Percentiles rank a stretch among this genome's conserved stretches.
phyloP scores from a whole-genome alignment of 768 basidiomycete genomes.

The Lepiota subincarnata region DNA sequence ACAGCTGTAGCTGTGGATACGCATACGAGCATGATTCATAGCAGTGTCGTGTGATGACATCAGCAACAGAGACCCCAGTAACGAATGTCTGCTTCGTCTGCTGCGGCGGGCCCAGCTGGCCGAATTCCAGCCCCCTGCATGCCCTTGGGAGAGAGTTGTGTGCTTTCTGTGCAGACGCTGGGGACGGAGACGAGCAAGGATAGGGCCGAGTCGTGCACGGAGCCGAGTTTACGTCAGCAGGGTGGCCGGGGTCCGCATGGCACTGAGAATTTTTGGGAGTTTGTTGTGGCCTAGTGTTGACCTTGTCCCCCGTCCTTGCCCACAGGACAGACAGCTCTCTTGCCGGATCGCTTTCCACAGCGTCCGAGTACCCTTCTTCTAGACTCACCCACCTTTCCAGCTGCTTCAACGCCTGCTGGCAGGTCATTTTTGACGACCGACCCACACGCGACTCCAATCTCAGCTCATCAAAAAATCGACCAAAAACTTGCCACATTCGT shows the following conservation, averaged over 20 bases:
- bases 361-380: conserved; percentile 39
- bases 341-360: conserved; percentile 42
- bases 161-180: no score
- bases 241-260: conserved; percentile 2
- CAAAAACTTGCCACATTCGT: conserved; percentile 41
- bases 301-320: conserved; percentile 38
- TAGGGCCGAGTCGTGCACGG: neutral
- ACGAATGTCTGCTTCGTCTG: neutral
- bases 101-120: no score
- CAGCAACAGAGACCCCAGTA: neutral
- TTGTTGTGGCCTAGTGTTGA: conserved; percentile 20
- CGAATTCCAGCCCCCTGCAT: no score
- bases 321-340: conserved; percentile 31
- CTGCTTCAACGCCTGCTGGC: conserved; percentile 82
- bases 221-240: conserved; percentile 2
- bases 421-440: conserved; percentile 86
- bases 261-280: conserved; percentile 13
- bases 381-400: conserved; percentile 45
- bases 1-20: conserved; percentile 1
- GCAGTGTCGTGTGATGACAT: neutral
- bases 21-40: neutral
- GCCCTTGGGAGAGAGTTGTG: no score
- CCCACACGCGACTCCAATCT: conserved; percentile 57
- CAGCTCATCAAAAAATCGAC: conserved; percentile 43
- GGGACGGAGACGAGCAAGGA: no score